Conservation (phyloP, 2,329 filamentous ascomycete genomes). For the Alternaria postmessia region DNA sequence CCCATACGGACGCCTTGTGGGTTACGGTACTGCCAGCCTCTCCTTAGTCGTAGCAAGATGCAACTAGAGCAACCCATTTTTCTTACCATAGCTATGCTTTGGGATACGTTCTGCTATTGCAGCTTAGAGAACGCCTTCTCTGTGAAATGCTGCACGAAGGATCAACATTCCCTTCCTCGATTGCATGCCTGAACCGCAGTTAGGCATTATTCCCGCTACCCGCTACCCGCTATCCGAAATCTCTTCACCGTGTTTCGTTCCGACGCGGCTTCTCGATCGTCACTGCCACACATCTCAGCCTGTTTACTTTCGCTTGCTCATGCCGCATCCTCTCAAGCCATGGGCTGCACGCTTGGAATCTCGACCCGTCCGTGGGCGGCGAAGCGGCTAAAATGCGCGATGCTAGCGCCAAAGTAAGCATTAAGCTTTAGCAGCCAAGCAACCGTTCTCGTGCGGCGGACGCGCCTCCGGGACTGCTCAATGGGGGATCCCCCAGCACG, state of each 20-base stretch:
- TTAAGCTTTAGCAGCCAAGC: slow-evolving; percentile 25
- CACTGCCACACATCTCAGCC: slow-evolving; percentile 3
- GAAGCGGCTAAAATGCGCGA: slow-evolving; percentile 20
- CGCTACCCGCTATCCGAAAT: slow-evolving; percentile 11
- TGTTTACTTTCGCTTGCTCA: background rate
- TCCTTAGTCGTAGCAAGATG: background rate
- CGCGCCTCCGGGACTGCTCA: slow-evolving; percentile 14
- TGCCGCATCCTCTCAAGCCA: slow-evolving; percentile 2
- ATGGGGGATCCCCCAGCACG: slow-evolving; percentile 14
- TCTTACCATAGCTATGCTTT: background rate
- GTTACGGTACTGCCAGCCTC: background rate
- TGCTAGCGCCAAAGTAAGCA: background rate
- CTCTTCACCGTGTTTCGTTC: slow-evolving; percentile 13
- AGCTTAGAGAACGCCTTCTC: background rate
- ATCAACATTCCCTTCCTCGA: background rate
- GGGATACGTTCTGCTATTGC: background rate
- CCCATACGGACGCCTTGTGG: slow-evolving; percentile 10
- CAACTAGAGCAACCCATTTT: background rate
- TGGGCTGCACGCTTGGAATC: slow-evolving; percentile 21
- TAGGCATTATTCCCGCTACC: slow-evolving; percentile 6
- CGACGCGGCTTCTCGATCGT: slow-evolving; percentile 13
- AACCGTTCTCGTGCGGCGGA: slow-evolving; percentile 7
- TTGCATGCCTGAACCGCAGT: background rate
- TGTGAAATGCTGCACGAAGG: background rate
- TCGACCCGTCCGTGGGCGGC: slow-evolving; percentile 20